Base-by-base conservation (phyloP, 306 rosid species). In the Vachellia pachyceras region DNA sequence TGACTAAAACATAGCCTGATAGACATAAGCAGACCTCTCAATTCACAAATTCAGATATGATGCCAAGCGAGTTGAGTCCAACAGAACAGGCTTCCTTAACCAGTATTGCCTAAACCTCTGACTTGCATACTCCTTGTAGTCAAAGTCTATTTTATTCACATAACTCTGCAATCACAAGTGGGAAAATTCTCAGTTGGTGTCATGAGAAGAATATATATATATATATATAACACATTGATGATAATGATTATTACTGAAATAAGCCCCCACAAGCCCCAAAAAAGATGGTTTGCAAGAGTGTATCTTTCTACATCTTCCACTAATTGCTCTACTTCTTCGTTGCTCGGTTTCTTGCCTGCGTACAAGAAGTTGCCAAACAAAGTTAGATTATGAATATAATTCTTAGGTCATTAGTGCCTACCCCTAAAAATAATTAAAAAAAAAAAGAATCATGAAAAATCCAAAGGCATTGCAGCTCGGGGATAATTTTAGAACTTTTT, bases 251-350 rank as follows among this genome's bases (percentile, higher is more conserved):
- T 85, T 82, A 95, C 99, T 41, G 99, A 95, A 71, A 93, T 95
- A 55, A 93, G 86, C 69, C 97, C 99, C 99, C 99, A 95, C 77
- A 95, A 83, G 50, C 98, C 96, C 99, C 99, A 95, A 37, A 91
- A 86, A 18, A 95, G 76, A 88, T 95, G 99, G 87, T 85, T 95
- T 70, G 94, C 94, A 52, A 90, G 84, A 47, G 97, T 88, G 90
- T 86, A 93, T 52, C 79, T 90, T 85, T 95, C 98, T 65, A 69
- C 75, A 11, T 86, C 88, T 46, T 77, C 49, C 57, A 90, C 80
- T 58, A 95, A 80, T 78, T 86, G 75, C 72, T 85, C 91, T 80
- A 92, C 93, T 82, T 90, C 92, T 65, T 65, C 88, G 67, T 89
- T 87, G 81, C 83, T 90, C 36, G 91, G 82, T 68, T 84, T 72